phyloP scores from a whole-genome alignment of 2,329 filamentous ascomycete species.

The Apiospora malaysiana region DNA sequence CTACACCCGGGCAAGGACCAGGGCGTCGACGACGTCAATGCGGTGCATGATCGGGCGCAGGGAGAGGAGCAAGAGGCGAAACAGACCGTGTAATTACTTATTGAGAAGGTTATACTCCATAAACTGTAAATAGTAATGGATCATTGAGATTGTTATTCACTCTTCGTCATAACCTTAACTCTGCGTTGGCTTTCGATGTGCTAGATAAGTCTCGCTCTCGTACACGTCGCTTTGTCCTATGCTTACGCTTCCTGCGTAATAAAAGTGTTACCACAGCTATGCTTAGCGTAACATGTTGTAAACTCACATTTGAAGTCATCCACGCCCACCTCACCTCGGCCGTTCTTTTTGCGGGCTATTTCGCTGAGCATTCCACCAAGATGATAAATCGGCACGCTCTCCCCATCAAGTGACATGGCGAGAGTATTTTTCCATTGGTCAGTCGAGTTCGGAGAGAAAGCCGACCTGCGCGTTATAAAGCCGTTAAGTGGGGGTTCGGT shows the following conservation, averaged over 20 bases:
- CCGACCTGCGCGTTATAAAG: not conserved
- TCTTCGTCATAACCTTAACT: too few relatives aligned
- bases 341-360: too few relatives aligned
- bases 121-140: not conserved
- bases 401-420: not conserved
- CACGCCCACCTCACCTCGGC: too few relatives aligned
- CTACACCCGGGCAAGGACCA: constrained; percentile 60
- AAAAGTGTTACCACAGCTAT: not conserved
- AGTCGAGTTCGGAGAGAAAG: not conserved
- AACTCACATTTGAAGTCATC: not conserved
- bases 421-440: not conserved
- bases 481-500: not conserved
- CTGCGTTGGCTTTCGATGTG: too few relatives aligned
- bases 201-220: too few relatives aligned
- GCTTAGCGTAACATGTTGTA: not conserved
- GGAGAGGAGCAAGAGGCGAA: constrained; percentile 28
- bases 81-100: not conserved
- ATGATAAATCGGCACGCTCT: not conserved
- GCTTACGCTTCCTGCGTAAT: too few relatives aligned
- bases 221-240: too few relatives aligned
- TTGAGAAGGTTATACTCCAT: not conserved
- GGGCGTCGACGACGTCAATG: constrained; percentile 47
- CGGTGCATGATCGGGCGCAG: constrained; percentile 4
- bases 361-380: not conserved
- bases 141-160: too few relatives aligned